Evolutionary conservation across 768 basidiomycete genomes (phyloP), one percentile per base, ranked within the genome.

Genomic region (Kwoniella europaea): DNA sequence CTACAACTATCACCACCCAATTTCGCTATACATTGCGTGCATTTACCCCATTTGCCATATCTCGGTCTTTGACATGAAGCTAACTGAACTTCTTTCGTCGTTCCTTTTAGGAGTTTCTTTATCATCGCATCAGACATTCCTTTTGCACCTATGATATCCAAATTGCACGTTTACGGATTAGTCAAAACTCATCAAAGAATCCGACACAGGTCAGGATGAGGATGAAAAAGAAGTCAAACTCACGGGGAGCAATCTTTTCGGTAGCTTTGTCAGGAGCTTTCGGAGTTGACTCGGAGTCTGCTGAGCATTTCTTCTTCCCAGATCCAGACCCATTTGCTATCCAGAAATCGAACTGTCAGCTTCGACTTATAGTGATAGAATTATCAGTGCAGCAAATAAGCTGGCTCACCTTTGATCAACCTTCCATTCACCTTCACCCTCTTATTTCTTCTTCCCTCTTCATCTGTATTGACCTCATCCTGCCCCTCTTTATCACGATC

Each of bases 11-110:
- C 78, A 13, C 79, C 78, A 1, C 71, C 71, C 9, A 63, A 10
- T 60, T 82, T 82, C 4, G 68, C 68, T 15, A 78, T 64, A 57
- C 81, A 82, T 20, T 76, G 78, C 0, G 75, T 75, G 57, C 81
- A 82, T 72, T 77, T 81, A 2, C 75, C 75, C 73, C 73, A 79
- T 52, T 71, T 70, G 1, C 65, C 71, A 66, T 81, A 82, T 12
- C 78, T 63, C 3, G 75, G 69, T 61, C 72, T 55, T 10, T 72
- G 59, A 68, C 81, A 82, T 3, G 71, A 29, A 4, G 65, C 67
- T 15, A 74, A 20, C 54, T 82, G 81, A 3, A 73, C 44, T 57
- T 80, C 79, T 18, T 41, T 55, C 1, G 74, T 75, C 50, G 73
- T 72, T 41, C 79, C 79, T 54, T 61, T 52, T 4, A 77, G 61